These are phyloP conservation scores for Micractinium conductrix DNA, from an alignment of 139 green algal species.

Conservation along the genomic window DNA sequence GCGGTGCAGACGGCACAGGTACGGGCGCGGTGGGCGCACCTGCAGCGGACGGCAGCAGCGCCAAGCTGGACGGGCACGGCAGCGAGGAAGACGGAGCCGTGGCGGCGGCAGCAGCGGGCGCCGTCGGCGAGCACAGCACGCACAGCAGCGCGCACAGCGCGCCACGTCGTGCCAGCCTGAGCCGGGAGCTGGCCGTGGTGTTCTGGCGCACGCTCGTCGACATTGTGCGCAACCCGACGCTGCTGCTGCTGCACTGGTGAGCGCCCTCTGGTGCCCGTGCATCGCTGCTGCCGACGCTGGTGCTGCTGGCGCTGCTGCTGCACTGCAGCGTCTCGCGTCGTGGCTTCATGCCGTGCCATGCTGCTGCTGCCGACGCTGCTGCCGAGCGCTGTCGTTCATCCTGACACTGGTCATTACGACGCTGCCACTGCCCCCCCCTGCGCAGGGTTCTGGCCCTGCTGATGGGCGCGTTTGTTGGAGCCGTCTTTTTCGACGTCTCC, in stretches of 20 bases:
- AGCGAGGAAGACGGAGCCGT: background rate
- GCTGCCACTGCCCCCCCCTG: background rate
- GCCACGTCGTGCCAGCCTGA: constrained; percentile 19
- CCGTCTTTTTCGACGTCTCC: constrained; percentile 70
- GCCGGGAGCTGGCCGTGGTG: constrained; percentile 69
- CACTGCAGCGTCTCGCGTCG: background rate
- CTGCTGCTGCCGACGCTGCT: background rate
- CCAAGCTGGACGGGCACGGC: background rate
- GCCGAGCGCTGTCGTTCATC: background rate
- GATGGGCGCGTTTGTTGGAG: constrained; percentile 70
- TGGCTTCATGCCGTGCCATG: background rate
- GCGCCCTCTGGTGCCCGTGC: background rate
- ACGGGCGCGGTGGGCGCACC: too few species aligned
- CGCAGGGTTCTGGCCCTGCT: constrained; percentile 45
- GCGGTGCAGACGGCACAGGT: background rate
- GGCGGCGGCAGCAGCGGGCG: background rate
- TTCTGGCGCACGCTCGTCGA: constrained; percentile 72
- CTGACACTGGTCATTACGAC: background rate
- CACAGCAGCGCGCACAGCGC: too few species aligned
- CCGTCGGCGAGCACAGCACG: too few species aligned
- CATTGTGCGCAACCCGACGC: constrained; percentile 72
- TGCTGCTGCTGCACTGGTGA: constrained; percentile 70
- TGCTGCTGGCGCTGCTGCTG: too few species aligned
- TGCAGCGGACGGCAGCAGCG: background rate
- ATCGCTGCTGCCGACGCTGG: background rate